Percentiles rank a stretch among this genome's conserved stretches.
Evolutionary conservation across 2,329 filamentous ascomycete species (phyloP).

Genomic region (Diaporthe helianthi): DNA sequence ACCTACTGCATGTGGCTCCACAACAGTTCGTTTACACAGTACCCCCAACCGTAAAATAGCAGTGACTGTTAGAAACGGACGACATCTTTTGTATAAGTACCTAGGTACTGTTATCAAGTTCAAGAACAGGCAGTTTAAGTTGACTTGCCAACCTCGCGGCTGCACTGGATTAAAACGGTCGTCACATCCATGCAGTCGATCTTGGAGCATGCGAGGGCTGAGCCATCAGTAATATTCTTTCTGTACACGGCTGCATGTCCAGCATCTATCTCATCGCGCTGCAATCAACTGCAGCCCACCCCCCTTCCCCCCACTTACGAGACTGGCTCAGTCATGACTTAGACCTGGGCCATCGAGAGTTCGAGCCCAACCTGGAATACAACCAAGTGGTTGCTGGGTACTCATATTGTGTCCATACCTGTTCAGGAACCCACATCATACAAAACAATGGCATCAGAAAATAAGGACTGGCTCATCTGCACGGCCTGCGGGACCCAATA

Average conservation of each 20-base stretch:
- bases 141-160: not conserved
- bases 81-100: not conserved
- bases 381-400: not conserved
- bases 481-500: slow-evolving; percentile 75
- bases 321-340: not conserved
- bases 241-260: not conserved
- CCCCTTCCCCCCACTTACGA: slow-evolving; percentile 27
- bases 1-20: not conserved
- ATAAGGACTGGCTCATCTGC: slow-evolving; percentile 59
- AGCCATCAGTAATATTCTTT: not conserved
- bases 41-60: not conserved
- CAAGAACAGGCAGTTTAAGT: not conserved
- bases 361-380: not conserved
- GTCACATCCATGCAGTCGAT: not conserved
- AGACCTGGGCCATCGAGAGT: not conserved
- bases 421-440: not conserved
- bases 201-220: not conserved
- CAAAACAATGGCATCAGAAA: slow-evolving; percentile 5
- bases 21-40: not conserved
- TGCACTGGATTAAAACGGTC: not conserved
- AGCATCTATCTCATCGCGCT: not conserved
- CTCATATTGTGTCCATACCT: not conserved
- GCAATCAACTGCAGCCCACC: not conserved
- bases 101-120: too few relatives aligned
- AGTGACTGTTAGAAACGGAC: not conserved